A percentile compares a stretch with the other conserved stretches of the same genome.
These are phyloP conservation scores for Ramularia endophylla DNA, from an alignment of 2,329 filamentous ascomycete genomes.

Conservation along the genomic window DNA sequence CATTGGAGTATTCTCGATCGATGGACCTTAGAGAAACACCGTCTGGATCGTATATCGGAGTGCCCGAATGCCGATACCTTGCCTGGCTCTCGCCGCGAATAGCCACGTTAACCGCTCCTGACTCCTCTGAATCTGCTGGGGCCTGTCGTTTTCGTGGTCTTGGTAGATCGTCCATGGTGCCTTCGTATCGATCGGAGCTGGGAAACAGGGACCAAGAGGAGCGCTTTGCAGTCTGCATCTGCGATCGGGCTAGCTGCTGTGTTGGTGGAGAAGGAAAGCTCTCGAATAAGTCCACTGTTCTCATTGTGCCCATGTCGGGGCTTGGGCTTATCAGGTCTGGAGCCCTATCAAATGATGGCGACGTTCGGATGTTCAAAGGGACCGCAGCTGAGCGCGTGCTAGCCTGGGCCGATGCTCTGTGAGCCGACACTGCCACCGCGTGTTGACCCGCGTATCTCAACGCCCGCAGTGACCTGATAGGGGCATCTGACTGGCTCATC, in stretches of 20 bases:
- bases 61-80: slow-evolving; percentile 23
- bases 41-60: slow-evolving; percentile 19
- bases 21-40: slow-evolving; percentile 16
- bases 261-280: slow-evolving; percentile 23
- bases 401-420: slow-evolving; percentile 13
- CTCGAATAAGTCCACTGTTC: slow-evolving; percentile 19
- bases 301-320: slow-evolving; percentile 11
- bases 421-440: slow-evolving; percentile 19
- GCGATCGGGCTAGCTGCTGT: slow-evolving; percentile 9
- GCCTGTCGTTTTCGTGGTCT: too few relatives aligned
- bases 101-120: neutral
- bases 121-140: too few relatives aligned
- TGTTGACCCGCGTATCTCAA: slow-evolving; percentile 13
- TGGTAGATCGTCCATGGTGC: too few relatives aligned
- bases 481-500: neutral
- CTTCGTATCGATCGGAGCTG: neutral
- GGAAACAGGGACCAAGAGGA: slow-evolving; percentile 8
- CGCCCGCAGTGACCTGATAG: slow-evolving; percentile 6
- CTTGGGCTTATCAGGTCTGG: slow-evolving; percentile 2
- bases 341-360: slow-evolving; percentile 8
- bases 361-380: slow-evolving; percentile 5
- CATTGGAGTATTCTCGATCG: slow-evolving; percentile 3
- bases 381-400: slow-evolving; percentile 15
- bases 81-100: slow-evolving; percentile 21
- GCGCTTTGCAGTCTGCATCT: slow-evolving; percentile 3